phyloP scores from a whole-genome alignment of 1,284 basidiomycete genomes.

The Boletus mariae region DNA sequence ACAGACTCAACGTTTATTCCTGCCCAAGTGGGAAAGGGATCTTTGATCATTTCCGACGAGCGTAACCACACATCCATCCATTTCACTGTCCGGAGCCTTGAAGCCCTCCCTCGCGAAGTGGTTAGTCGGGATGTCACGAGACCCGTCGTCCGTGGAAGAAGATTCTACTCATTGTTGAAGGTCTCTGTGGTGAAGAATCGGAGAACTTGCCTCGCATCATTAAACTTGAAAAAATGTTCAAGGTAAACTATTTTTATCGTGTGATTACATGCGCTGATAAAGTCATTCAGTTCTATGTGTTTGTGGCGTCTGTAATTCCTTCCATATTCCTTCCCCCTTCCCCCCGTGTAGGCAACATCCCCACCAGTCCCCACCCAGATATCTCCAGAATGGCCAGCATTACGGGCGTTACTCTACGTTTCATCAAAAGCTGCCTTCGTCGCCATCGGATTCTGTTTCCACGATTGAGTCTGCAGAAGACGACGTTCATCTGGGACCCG shows the following conservation, averaged over 20 bases:
- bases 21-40: slow-evolving; percentile 87
- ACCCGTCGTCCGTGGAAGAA: slow-evolving; percentile 99
- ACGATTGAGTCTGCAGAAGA: slow-evolving; percentile 32
- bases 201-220: slow-evolving; percentile 83
- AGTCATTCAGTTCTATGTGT: slow-evolving; percentile 81
- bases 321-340: slow-evolving; percentile 68
- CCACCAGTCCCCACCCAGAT: slow-evolving; percentile 88
- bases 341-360: slow-evolving; percentile 62
- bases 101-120: slow-evolving; percentile 81
- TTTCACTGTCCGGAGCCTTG: slow-evolving; percentile 85
- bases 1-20: slow-evolving; percentile 97
- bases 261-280: slow-evolving; percentile 8
- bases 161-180: slow-evolving; percentile 93
- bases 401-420: slow-evolving; percentile 76
- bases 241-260: slow-evolving; percentile 52
- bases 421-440: slow-evolving; percentile 32
- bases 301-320: slow-evolving; percentile 95
- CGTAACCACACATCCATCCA: slow-evolving; percentile 96
- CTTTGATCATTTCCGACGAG: slow-evolving; percentile 96
- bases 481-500: slow-evolving; percentile 56
- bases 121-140: slow-evolving; percentile 96
- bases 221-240: slow-evolving; percentile 93
- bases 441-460: slow-evolving; percentile 34
- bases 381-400: slow-evolving; percentile 93
- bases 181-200: slow-evolving; percentile 90